Percentiles rank a stretch among this genome's conserved stretches.
These are phyloP conservation scores for Serpula lacrymans DNA, from an alignment of 768 basidiomycete genomes.

Conservation along the genomic window DNA sequence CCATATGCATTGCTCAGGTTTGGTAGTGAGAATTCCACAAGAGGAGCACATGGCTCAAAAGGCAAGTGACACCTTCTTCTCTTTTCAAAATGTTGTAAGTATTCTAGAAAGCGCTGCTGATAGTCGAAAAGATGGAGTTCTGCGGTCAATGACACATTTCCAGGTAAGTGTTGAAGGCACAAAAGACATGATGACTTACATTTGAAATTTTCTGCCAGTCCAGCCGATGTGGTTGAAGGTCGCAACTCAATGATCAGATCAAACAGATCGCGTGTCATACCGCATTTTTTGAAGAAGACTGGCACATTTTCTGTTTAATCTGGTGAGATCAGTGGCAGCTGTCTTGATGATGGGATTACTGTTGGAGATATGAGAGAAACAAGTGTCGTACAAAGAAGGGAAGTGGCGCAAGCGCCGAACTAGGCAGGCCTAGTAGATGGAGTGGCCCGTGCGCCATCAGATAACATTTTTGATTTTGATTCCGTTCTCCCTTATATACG, in stretches of 20 bases:
- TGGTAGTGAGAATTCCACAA: slow-evolving; percentile 1
- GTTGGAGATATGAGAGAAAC: no score
- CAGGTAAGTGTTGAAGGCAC: no score
- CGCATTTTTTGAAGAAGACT: slow-evolving; percentile 17
- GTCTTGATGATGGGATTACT: no score
- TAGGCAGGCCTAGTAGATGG: no score
- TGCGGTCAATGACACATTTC: neutral
- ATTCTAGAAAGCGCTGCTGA: slow-evolving; percentile 11
- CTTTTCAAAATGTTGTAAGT: slow-evolving; percentile 9
- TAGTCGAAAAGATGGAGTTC: slow-evolving; percentile 23
- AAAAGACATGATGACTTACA: slow-evolving; percentile 10
- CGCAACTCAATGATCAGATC: slow-evolving; percentile 22
- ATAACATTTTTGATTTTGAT: no score
- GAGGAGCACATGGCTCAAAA: no score
- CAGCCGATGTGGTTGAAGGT: slow-evolving; percentile 13
- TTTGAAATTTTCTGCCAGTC: slow-evolving; percentile 18
- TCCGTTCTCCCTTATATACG: no score
- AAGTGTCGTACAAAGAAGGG: no score
- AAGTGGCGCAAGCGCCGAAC: no score
- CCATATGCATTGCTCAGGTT: slow-evolving; percentile 3
- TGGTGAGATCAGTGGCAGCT: no score
- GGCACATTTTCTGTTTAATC: slow-evolving; percentile 14
- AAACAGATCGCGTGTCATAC: slow-evolving; percentile 18
- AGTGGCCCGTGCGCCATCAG: no score
- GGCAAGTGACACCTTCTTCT: no score